A percentile compares a stretch with the other conserved stretches of the same genome.
These are phyloP conservation scores for Pulveroboletus ravenelii DNA, from an alignment of 768 basidiomycete genomes.

Conservation along the genomic window DNA sequence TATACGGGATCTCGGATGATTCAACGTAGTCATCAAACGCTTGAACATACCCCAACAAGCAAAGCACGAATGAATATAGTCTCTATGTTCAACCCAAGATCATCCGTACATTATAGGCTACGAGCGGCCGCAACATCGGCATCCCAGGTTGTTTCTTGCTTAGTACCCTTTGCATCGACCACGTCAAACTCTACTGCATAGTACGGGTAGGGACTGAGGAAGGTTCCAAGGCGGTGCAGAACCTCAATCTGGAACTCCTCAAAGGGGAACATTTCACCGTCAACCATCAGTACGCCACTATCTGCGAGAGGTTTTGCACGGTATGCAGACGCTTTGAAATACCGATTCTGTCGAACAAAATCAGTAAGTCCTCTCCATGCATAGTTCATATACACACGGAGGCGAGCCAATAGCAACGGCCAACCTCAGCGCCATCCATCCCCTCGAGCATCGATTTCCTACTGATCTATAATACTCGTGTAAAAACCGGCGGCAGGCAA, in stretches of 20 bases:
- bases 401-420: slow-evolving; percentile 57
- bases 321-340: slow-evolving; percentile 71
- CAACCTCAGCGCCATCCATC: slow-evolving; percentile 59
- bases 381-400: slow-evolving; percentile 38
- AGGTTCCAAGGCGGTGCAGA: slow-evolving; percentile 58
- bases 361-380: slow-evolving; percentile 5
- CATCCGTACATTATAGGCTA: no score
- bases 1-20: neutral
- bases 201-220: slow-evolving; percentile 52
- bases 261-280: slow-evolving; percentile 76
- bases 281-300: slow-evolving; percentile 60
- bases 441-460: slow-evolving; percentile 48
- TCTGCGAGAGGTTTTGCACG: slow-evolving; percentile 56
- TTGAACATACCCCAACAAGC: neutral
- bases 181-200: slow-evolving; percentile 53
- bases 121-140: neutral
- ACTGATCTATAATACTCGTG: slow-evolving; percentile 17
- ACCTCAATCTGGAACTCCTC: slow-evolving; percentile 75
- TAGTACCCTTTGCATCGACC: slow-evolving; percentile 24
- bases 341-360: slow-evolving; percentile 47
- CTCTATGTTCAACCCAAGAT: neutral
- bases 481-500: neutral
- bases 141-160: slow-evolving; percentile 9
- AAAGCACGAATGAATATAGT: neutral
- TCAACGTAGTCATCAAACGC: neutral